These are phyloP conservation scores for Saccharomyces hybrid DNA, from an alignment of 1,139 yeast genomes.

Conservation along the genomic window DNA sequence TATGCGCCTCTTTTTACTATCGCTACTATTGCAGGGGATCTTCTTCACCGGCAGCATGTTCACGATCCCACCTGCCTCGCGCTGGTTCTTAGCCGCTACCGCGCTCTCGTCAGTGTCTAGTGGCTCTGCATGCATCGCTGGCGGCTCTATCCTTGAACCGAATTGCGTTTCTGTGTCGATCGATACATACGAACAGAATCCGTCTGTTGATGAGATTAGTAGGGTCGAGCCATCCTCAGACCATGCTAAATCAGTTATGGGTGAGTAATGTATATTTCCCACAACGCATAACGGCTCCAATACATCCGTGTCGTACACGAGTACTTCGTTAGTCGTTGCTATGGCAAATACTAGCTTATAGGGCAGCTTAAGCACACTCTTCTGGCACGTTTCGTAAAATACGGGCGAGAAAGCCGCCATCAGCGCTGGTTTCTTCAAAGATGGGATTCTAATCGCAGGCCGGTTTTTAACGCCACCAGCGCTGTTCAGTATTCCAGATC, in stretches of 20 bases:
- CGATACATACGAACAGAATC: slow-evolving; percentile 68
- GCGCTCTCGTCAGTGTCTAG: not conserved
- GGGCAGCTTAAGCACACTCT: slow-evolving; percentile 38
- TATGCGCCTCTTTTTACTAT: not conserved
- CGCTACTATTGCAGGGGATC: slow-evolving; percentile 2
- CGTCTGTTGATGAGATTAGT: slow-evolving; percentile 84
- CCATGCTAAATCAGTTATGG: slow-evolving; percentile 87
- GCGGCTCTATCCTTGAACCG: not conserved
- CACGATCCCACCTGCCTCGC: slow-evolving; percentile 8
- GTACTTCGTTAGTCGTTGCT: slow-evolving; percentile 84
- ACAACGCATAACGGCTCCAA: slow-evolving; percentile 63
- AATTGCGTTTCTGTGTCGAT: slow-evolving; percentile 35
- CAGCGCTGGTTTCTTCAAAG: slow-evolving; percentile 74
- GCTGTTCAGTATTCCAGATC: slow-evolving; percentile 46
- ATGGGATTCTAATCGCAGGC: slow-evolving; percentile 71
- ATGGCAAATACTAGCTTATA: slow-evolving; percentile 85
- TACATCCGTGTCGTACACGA: slow-evolving; percentile 72
- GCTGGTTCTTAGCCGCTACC: not conserved
- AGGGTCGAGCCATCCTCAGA: slow-evolving; percentile 63
- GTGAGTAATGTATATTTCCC: slow-evolving; percentile 76
- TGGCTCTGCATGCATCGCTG: not conserved
- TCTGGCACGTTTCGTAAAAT: slow-evolving; percentile 38
- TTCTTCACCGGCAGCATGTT: slow-evolving; percentile 21
- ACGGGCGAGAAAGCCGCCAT: slow-evolving; percentile 73
- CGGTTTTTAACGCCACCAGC: slow-evolving; percentile 30